phyloP scores from a whole-genome alignment of 1,284 basidiomycete species.

The Heliocybe sulcata region DNA sequence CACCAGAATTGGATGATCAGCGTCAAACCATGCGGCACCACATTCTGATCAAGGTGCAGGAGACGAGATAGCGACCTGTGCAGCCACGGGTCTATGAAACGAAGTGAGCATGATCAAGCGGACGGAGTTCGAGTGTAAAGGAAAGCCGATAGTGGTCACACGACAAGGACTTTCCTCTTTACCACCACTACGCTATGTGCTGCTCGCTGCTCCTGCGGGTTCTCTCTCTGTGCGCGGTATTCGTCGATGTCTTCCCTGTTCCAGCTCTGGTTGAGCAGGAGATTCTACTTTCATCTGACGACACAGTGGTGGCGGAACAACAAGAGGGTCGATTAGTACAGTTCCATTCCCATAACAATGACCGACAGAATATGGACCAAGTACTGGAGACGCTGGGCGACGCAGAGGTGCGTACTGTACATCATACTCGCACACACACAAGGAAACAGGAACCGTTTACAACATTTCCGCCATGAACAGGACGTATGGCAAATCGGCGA shows the following conservation, averaged over 20 bases:
- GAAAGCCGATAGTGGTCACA: not conserved
- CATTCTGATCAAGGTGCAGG: not conserved
- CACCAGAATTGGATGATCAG: not conserved
- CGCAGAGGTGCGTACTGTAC: not conserved
- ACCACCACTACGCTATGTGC: not conserved
- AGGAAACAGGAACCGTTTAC: too few relatives aligned
- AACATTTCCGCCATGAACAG: not conserved
- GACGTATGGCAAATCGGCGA: constrained; percentile 33
- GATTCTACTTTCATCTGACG: not conserved
- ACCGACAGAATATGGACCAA: not conserved
- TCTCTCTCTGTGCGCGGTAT: not conserved
- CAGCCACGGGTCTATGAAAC: not conserved
- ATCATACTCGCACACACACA: not conserved
- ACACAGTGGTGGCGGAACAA: not conserved
- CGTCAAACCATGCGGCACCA: not conserved
- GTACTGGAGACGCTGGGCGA: not conserved
- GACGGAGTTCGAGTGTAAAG: not conserved
- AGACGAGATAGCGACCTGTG: not conserved
- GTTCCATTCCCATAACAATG: not conserved
- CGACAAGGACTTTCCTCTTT: not conserved
- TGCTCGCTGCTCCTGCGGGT: not conserved
- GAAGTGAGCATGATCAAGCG: not conserved
- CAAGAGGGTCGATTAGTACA: not conserved
- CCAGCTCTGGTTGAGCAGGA: not conserved
- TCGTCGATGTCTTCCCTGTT: not conserved